Base-by-base conservation (phyloP, 768 basidiomycete genomes). In the Amanita subjunquillea region DNA sequence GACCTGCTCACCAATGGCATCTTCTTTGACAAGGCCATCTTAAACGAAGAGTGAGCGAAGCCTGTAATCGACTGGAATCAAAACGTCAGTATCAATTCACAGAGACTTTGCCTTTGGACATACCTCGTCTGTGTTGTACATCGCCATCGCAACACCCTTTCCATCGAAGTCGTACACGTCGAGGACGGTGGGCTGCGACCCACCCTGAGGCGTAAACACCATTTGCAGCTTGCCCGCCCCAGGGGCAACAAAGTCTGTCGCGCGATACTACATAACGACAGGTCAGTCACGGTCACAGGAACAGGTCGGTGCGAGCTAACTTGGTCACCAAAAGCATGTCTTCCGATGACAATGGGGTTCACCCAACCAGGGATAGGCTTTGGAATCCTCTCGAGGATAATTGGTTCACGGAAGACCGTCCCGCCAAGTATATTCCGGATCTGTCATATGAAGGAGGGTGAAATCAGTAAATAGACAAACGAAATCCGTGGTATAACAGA, bases 71-170 rank as follows among this genome's bases (percentile, higher is more conserved):
- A 93, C 85, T 91, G 56, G 15, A 13, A 22, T 10, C 8, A 42
- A 8, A 36, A 2, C 8, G 29, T 53, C 17, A 53, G 45, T 37
- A 15, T 23, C n/a, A 39, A 23, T 10, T 15, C 27, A 15, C 30
- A 6, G 47, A 10, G n/a, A 17, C 22, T n/a, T 12, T 8, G 40
- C 3, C 22, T 20, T 10, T 17, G 23, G 50, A 39, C 57, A 15
- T 57, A 87, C 89, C 61, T 95, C 92, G 58, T 97, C 92, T 5
- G 93, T 97, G 72, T 97, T 97, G 74, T 98, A 97, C 96, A 98
- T 98, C 63, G 84, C 79, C 79, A 99, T 81, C 3, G 93, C 94
- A 30, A 97, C 90, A 59, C 96, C 96, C 53, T 77, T 78, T 25
- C 85, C 91, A 67, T 89, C 83, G 76, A 97, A 99, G 69, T 97